A percentile compares a stretch with the other conserved stretches of the same genome.
These are phyloP conservation scores for Fusarium goolgardi DNA, from an alignment of 2,329 filamentous ascomycete genomes.

Conservation along the genomic window DNA sequence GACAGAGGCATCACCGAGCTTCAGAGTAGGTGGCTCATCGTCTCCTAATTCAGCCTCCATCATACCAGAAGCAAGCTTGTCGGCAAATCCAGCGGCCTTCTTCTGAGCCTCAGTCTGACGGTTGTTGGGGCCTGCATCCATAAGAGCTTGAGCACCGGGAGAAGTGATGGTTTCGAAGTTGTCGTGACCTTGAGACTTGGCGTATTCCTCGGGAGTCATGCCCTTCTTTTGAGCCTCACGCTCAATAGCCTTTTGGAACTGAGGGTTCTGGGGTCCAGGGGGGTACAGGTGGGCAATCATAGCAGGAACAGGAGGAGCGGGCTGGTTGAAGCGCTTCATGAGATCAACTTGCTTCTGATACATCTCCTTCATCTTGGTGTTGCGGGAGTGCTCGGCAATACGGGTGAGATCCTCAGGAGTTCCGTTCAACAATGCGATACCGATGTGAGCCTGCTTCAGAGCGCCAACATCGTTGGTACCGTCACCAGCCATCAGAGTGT, in stretches of 20 bases:
- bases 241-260: constrained; percentile 91
- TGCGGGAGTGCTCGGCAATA: constrained; percentile 93
- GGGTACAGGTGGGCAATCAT: constrained; percentile 95
- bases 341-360: constrained; percentile 95
- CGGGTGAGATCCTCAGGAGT: constrained; percentile 89
- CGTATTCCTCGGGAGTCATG: constrained; percentile 69
- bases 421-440: constrained; percentile 94
- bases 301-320: constrained; percentile 88
- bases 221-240: constrained; percentile 85
- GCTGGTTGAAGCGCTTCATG: constrained; percentile 96
- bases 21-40: constrained; percentile 92
- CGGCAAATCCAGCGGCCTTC: constrained; percentile 82
- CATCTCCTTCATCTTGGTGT: constrained; percentile 97
- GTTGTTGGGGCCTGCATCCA: constrained; percentile 52
- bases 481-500: constrained; percentile 98
- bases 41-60: constrained; percentile 91
- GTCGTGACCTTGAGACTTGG: constrained; percentile 62
- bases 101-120: constrained; percentile 71
- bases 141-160: constrained; percentile 71
- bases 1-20: constrained; percentile 96
- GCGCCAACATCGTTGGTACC: constrained; percentile 98
- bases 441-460: constrained; percentile 97
- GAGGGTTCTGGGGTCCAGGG: constrained; percentile 89
- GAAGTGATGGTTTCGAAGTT: constrained; percentile 73
- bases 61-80: constrained; percentile 87